phyloP scores from a whole-genome alignment of 306 rosid genomes.

The Rosa rugosa region DNA sequence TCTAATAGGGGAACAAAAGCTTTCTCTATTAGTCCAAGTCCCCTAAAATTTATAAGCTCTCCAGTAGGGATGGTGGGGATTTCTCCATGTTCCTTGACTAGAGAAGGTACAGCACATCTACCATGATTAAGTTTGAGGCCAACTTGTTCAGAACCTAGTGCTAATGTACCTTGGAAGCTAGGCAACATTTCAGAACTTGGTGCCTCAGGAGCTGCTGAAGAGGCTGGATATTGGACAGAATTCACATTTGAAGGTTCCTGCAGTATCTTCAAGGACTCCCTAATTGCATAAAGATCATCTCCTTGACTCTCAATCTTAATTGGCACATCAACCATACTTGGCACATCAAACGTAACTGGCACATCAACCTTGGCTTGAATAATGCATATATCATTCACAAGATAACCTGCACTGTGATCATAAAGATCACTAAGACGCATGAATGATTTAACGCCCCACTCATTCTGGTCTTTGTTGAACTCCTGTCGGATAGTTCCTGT shows the following conservation, averaged over 20 bases:
- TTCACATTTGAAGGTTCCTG: background rate
- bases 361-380: constrained; percentile 3
- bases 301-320: background rate
- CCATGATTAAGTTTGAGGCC: background rate
- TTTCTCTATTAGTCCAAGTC: constrained; percentile 7
- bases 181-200: background rate
- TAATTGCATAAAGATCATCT: background rate
- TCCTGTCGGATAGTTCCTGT: background rate
- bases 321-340: too few relatives aligned
- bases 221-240: background rate
- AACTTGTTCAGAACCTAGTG: background rate
- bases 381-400: constrained; percentile 10
- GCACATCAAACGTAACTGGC: background rate
- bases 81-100: background rate
- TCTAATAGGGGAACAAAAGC: constrained; percentile 10
- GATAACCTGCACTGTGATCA: constrained; percentile 2
- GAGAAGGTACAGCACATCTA: background rate
- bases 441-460: constrained; percentile 8
- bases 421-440: constrained; percentile 2
- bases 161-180: background rate
- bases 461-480: background rate
- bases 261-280: background rate
- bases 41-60: background rate
- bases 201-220: background rate
- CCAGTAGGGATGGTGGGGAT: background rate